Base-by-base conservation (phyloP, 495 filamentous ascomycete species). In the Jackrogersella multiformis region DNA sequence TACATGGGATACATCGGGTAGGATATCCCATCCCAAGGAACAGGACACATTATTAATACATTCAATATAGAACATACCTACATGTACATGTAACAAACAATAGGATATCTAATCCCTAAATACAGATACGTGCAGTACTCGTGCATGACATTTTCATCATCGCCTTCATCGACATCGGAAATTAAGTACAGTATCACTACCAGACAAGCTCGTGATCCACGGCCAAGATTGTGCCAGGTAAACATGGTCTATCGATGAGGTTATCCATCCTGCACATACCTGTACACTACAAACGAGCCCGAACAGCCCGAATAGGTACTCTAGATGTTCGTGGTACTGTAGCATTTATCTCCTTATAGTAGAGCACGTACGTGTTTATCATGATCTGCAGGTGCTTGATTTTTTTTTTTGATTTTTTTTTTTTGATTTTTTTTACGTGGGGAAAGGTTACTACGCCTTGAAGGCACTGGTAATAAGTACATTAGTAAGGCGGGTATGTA, bases 61-160 rank as follows among this genome's bases (percentile, higher is more conserved):
- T 48, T 6, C 10, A 34, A 23, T n/a, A 34, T 26, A 26, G 23
- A 21, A 26, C n/a, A 2, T 24, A 9, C 42, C 2, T 24, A 24
- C 18, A 45, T 45, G 21, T 21, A 44, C n/a, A 41, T 41, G 5
- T 41, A 16, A 10, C 21, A 23, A 13, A 42, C 16, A 12, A 21
- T 52, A 52, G 18, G 18, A 18, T 4, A 13, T 20, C 28, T 39
- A 38, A 46, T 48, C 46, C n/a, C 64, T 60, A 16, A 57, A 67
- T 56, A 41, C 6, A 61, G 56, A 67, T 61, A 49, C 32, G n/a
- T 61, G 57, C 57, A 68, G 45, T 53, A 46, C 30, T 21, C 35
- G n/a, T 59, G 46, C 65, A 68, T 68, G 24, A 68, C 38, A 54
- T 55, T 69, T 60, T 60, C 60, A 64, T 64, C 60, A 55, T 49